Conservation (phyloP, 441 rosid genomes). For the Erysimum pusillum region DNA sequence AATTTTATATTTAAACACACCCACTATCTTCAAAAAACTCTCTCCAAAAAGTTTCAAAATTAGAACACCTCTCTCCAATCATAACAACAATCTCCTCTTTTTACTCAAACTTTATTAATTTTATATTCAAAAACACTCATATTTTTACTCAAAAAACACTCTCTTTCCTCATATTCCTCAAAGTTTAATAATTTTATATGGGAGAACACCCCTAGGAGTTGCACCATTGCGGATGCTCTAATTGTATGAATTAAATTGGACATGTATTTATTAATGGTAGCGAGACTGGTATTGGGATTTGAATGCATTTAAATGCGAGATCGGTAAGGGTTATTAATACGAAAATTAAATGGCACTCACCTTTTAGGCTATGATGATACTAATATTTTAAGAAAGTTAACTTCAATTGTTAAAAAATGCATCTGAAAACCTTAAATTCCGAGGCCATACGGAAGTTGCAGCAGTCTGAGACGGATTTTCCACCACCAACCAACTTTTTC, state of each 20-base stretch:
- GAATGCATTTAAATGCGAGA: slow-evolving; percentile 42
- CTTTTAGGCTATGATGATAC: background rate
- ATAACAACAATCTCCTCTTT: too few species aligned
- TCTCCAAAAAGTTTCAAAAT: too few species aligned
- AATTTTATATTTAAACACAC: too few species aligned
- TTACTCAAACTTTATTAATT: too few species aligned
- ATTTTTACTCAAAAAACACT: too few species aligned
- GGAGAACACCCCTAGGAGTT: too few species aligned
- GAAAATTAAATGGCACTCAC: slow-evolving; percentile 23
- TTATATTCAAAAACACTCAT: too few species aligned
- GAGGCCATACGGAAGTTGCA: slow-evolving; percentile 38
- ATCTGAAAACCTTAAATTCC: slow-evolving; percentile 49
- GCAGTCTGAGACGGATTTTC: slow-evolving; percentile 33
- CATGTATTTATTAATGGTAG: slow-evolving; percentile 29
- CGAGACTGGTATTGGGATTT: slow-evolving; percentile 43
- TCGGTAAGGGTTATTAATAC: slow-evolving; percentile 35
- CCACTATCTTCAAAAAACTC: too few species aligned
- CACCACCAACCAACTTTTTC: slow-evolving; percentile 38
- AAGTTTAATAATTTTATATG: too few species aligned
- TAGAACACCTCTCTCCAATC: too few species aligned
- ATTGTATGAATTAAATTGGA: slow-evolving; percentile 29
- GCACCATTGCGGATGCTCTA: too few species aligned
- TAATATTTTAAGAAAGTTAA: background rate
- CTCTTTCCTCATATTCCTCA: too few species aligned
- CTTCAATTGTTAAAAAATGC: background rate